Evolutionary conservation across 352 stramenopile species (phyloP), one percentile per base, ranked within the genome.

Genomic region (Phytophthora lateralis): DNA sequence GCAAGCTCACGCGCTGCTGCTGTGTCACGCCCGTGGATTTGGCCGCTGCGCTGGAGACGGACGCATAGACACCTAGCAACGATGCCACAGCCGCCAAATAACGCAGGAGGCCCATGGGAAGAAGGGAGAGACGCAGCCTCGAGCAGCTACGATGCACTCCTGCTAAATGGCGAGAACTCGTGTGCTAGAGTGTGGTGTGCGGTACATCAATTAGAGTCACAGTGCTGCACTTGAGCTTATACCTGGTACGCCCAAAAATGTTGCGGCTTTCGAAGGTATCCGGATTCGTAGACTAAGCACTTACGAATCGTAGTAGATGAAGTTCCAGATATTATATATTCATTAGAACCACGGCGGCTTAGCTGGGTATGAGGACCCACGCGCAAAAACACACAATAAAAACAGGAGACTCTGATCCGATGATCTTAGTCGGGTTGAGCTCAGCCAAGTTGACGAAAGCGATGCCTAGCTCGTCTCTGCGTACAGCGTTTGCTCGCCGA

Each of bases 1-100:
- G 69, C 27, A 93, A 38, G n/a, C 70, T 64, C n/a, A 93, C 75
- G 56, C 75, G 76, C 43, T 84, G 63, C 41, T 77, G 66, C 29
- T 58, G 50, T n/a, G 55, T 26, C 10, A 84, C 68, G 18, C 52
- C 64, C 17, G 37, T 55, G 11, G 54, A 44, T 6, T 44, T 41
- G 17, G 55, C 51, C 2, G 60, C 45, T 46, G 26, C 27, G 30
- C 17, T 55, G 12, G 43, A 27, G 18, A 17, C 4, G 20, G 66
- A 59, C n/a, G 21, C 57, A 58, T 57, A 24, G 15, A 71, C 3
- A 24, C 58, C 47, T 15, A 80, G 50, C 17, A 77, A 51, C 34
- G 66, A 44, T 18, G 55, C 50, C 65, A 43, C 54, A 49, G 48
- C 53, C 34, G 35, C 57, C 26, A 76, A 29, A 17, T 44, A 68